Evolutionary conservation across 257 asterid genomes (phyloP), one percentile per base, ranked within the genome.

Genomic region (Plantago elongata): DNA sequence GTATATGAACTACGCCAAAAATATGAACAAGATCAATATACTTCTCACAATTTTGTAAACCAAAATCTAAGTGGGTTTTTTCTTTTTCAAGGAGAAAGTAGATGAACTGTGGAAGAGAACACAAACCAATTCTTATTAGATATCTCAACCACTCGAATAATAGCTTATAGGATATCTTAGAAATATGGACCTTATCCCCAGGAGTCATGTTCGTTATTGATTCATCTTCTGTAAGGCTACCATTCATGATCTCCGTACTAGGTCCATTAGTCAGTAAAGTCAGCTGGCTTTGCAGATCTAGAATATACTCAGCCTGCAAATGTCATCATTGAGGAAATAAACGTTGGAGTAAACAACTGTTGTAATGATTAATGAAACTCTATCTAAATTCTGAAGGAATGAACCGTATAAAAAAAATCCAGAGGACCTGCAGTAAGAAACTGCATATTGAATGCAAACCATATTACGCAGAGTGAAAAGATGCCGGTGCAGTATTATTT

Each of bases 271-370:
- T 85, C 64, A 89, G 85, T 64, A 92, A 78, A 29, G 88, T 79
- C 65, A 93, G 88, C 79, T 84, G 97, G 87, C 83, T 93, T 71
- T 93, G 96, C 83, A 93, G 83, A 72, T 92, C 97, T 78, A 89
- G 66, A 77, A 93, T 85, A 73, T 83, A 78, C 68, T 89, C 97
- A 27, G 97, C 99, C 97, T 92, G 90, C 70, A 64, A 64, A 70
- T 30, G 64, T 27, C 10, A 54, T 27, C 29, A 18, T n/a, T 12
- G 15, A 15, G 13, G 12, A 54, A 54, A 27, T 18, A 54, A 54
- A 14, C 30, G 2, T 7, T 37, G 16, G 11, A 22, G 27, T 22
- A 29, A 18, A 27, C 34, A 15, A 54, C 29, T 37, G 59, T 12
- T 14, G n/a, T 11, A 49, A 16, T 27, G 29, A 50, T 3, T 16